A percentile compares a stretch with the other conserved stretches of the same genome.
Evolutionary conservation across 345 rosid species (phyloP).

Genomic region (Eucalyptus pauciflora): DNA sequence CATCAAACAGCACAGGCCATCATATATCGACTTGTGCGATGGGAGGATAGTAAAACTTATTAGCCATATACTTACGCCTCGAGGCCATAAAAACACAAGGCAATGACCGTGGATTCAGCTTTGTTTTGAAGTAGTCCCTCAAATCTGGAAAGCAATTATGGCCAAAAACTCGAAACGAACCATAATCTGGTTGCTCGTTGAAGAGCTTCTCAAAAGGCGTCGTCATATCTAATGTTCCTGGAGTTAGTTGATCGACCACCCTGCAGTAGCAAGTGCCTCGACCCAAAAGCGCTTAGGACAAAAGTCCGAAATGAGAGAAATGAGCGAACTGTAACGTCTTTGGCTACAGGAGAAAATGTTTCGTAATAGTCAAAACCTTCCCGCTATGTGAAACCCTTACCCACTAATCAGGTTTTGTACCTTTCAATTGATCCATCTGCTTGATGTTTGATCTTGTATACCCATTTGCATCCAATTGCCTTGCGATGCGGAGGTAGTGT

Average conservation of each 20-base stretch:
- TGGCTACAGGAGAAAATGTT: too few species aligned
- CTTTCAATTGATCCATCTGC: too few species aligned
- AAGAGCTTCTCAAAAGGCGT: background rate
- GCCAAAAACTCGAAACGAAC: background rate
- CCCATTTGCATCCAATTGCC: too few species aligned
- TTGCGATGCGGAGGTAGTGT: too few species aligned
- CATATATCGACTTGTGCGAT: background rate
- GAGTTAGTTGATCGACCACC: background rate
- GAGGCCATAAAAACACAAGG: background rate
- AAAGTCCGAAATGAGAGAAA: background rate
- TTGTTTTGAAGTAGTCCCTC: background rate
- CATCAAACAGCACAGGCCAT: background rate
- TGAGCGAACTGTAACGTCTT: too few species aligned
- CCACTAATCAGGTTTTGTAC: too few species aligned
- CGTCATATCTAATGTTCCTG: background rate
- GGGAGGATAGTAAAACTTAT: background rate
- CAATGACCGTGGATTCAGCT: background rate
- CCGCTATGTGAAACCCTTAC: too few species aligned
- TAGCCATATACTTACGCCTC: background rate
- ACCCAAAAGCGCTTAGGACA: background rate
- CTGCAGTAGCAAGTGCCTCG: background rate
- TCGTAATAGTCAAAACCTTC: too few species aligned
- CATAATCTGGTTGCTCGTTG: background rate
- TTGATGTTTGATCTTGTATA: too few species aligned
- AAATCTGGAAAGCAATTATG: background rate